Base-by-base conservation (phyloP, 257 asterid species). In the Coffea eugenioides region DNA sequence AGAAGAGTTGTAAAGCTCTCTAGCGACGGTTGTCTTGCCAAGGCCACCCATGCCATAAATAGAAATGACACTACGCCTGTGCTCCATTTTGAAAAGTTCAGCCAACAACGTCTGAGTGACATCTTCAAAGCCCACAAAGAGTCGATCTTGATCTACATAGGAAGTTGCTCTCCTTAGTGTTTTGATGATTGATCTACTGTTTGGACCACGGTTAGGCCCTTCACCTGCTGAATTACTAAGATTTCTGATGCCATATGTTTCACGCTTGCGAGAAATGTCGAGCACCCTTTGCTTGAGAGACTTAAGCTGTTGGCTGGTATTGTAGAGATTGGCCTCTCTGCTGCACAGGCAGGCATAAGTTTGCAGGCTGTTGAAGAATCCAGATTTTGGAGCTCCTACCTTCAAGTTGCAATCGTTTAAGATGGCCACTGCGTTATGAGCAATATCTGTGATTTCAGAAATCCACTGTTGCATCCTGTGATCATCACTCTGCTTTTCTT, bases 1-100 rank as follows among this genome's bases (percentile, higher is more conserved):
- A 62, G 68, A 62, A 62, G 36, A 62, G 25, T 11, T 62, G 16
- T 62, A 62, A 8, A 62, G 68, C 68, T 62, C 11, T 62, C 68
- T 62, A 11, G 68, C 68, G 1, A 62, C 8, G 6, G 68, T 62
- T 10, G 68, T 62, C 31, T 62, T 62, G 5, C 68, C 68, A 62
- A 62, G 68, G 36, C 68, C 68, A 2, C 68, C 68, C 68, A 62
- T 62, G 68, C 68, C 68, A n/a, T 62, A 62, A 8, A 62, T 62
- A 9, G 68, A 62, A 1, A 25, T 62, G 68, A 62, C 68, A 2
- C 68, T 62, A 2, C 68, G 68, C 2, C 31, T 34, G 2, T 36
- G 68, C 68, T 62, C 68, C 68, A 23, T 25, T 62, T 62, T 62
- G 13, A 62, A 15, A 62, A 62, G 68, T 62, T 62, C 68, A 62